These are phyloP conservation scores for Kazachstania sp. DNA, from an alignment of 1,139 yeast genomes.

Conservation along the genomic window DNA sequence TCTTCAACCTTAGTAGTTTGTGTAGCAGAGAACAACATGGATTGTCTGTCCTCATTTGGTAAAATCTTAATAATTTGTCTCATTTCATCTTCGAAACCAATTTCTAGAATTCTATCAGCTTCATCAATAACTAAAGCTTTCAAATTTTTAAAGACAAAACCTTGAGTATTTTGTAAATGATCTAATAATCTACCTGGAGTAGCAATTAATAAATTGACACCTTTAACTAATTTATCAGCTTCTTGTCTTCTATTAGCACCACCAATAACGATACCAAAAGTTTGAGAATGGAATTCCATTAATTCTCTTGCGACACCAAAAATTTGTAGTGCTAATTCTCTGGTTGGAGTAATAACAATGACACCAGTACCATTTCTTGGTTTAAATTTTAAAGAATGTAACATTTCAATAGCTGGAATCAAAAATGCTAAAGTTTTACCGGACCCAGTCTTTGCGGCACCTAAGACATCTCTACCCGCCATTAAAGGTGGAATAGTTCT, in stretches of 20 bases:
- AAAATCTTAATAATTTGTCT: constrained; percentile 87
- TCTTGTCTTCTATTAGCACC: constrained; percentile 98
- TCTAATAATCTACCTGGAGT: constrained; percentile 96
- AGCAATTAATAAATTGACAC: constrained; percentile 88
- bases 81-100: constrained; percentile 98
- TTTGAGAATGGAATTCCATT: constrained; percentile 81
- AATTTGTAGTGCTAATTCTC: constrained; percentile 91
- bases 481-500: constrained; percentile 89
- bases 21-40: constrained; percentile 96
- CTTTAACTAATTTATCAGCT: constrained; percentile 86
- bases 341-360: constrained; percentile 76
- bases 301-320: constrained; percentile 94
- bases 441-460: constrained; percentile 97
- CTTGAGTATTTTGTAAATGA: constrained; percentile 91
- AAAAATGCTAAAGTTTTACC: constrained; percentile 95
- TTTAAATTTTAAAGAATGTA: constrained; percentile 80
- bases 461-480: constrained; percentile 92
- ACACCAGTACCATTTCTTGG: constrained; percentile 93
- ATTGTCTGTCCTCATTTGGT: constrained; percentile 90
- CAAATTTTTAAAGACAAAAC: constrained; percentile 88
- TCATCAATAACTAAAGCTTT: constrained; percentile 93
- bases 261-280: constrained; percentile 94
- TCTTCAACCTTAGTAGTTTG: constrained; percentile 99
- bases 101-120: constrained; percentile 93
- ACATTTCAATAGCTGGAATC: constrained; percentile 87